phyloP scores from a whole-genome alignment of 768 basidiomycete species.

The Hygrophoropsis aurantiaca region DNA sequence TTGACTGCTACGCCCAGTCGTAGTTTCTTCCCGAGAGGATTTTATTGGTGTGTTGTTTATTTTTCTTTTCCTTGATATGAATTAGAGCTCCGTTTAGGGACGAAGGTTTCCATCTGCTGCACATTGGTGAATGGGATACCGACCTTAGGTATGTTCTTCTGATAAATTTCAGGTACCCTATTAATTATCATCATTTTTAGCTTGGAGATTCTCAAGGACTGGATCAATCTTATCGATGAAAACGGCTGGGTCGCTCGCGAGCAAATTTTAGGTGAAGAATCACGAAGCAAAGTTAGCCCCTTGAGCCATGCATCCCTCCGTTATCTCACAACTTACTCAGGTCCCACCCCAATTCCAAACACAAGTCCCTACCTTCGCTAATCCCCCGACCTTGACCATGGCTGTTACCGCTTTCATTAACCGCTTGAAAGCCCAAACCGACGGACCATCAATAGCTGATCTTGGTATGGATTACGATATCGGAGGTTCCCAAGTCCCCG shows the following conservation, averaged over 20 bases:
- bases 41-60: conserved; percentile 77
- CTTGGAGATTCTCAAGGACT: conserved; percentile 85
- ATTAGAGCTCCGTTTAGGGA: conserved; percentile 56
- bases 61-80: background rate
- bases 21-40: conserved; percentile 96
- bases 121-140: conserved; percentile 92
- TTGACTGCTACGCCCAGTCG: conserved; percentile 93
- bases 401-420: conserved; percentile 88
- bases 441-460: conserved; percentile 55
- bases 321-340: conserved; percentile 32
- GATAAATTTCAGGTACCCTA: background rate
- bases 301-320: background rate
- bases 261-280: conserved; percentile 96
- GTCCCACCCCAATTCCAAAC: conserved; percentile 89
- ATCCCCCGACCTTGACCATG: conserved; percentile 94
- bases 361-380: conserved; percentile 92
- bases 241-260: conserved; percentile 96
- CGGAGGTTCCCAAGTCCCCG: conserved; percentile 51
- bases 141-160: conserved; percentile 62
- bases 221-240: conserved; percentile 89
- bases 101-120: conserved; percentile 92
- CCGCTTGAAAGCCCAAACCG: conserved; percentile 52
- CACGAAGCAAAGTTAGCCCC: conserved; percentile 76
- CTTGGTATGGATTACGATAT: conserved; percentile 66
- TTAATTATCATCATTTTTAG: conserved; percentile 35